Base-by-base conservation (phyloP, 768 basidiomycete species). In the Baorangia bicolor region DNA sequence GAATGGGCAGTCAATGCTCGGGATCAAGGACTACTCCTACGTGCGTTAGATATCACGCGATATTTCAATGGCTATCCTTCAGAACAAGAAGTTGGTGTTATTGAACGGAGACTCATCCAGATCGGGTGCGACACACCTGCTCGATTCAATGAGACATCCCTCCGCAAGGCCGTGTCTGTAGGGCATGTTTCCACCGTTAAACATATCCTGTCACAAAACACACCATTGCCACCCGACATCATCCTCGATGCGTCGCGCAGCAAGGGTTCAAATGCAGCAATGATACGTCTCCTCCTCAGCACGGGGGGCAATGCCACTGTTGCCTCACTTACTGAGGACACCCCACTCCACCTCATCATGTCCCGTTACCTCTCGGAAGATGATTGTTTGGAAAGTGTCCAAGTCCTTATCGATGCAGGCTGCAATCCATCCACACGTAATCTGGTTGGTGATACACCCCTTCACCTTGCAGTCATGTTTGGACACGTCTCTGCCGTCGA, bases 51-150 rank as follows among this genome's bases (percentile, higher is more conserved):
- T 2, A 27, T 14, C 6, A 20, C 16, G 10, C 23, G 21, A 1
- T 51, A 55, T 20, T 5, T 10, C n/a, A n/a, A n/a, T n/a, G n/a
- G n/a, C n/a, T n/a, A n/a, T 43, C 18, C 12, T 31, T 31, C 44
- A 2, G 14, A 14, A 0, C 13, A 49, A 25, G 48, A 51, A 18
- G 3, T 55, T 0, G 13, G 16, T 13, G 9, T 20, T 4, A 60
- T 60, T 3, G 1, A 13, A n/a, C 35, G 43, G 14, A 60, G 61
- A 30, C 46, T 62, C 9, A 1, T 20, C 2, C 59, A 62, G 25
- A 16, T 57, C 0, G 53, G 50, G 5, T 52, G 27, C 5, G 44
- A 57, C 18, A 5, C 27, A 2, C 38, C 20, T 30, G 13, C 1
- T 12, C 5, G 5, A 2, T 35, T 44, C 25, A 12, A 20, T 7